These are phyloP conservation scores for Ilyonectria sp. DNA, from an alignment of 2,329 filamentous ascomycete species.

Conservation along the genomic window DNA sequence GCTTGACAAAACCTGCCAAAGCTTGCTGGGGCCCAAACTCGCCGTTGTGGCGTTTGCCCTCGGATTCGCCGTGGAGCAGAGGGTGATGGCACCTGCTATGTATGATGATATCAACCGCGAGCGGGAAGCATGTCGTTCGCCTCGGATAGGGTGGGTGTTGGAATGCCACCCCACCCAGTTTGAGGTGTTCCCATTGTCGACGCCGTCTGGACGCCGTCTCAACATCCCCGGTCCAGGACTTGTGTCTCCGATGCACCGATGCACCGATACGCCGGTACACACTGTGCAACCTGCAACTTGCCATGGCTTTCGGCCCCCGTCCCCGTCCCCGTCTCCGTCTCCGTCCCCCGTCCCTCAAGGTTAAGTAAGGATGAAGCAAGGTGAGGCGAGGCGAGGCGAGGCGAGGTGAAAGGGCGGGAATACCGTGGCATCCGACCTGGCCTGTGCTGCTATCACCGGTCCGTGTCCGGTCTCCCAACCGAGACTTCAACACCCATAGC, in stretches of 20 bases:
- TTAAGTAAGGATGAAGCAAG: conserved; percentile 14
- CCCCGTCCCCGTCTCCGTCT: background rate
- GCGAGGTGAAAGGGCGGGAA: conserved; percentile 10
- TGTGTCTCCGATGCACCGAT: conserved; percentile 11
- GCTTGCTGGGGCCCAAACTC: conserved; percentile 11
- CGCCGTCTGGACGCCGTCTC: conserved; percentile 40
- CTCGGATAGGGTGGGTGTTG: conserved; percentile 35
- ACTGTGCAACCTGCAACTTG: conserved; percentile 6
- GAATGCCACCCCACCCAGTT: conserved; percentile 41
- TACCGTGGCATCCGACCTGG: conserved; percentile 5
- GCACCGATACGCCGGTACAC: conserved; percentile 1
- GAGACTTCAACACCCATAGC: conserved; percentile 11
- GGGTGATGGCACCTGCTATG: background rate
- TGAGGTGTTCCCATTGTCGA: conserved; percentile 38
- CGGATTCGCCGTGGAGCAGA: conserved; percentile 11
- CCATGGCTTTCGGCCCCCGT: background rate
- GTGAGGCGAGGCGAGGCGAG: conserved; percentile 23
- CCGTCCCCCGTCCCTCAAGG: background rate
- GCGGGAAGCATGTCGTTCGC: conserved; percentile 12
- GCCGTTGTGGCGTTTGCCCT: conserved; percentile 25
- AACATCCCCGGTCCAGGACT: conserved; percentile 23
- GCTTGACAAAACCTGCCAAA: conserved; percentile 5
- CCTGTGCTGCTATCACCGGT: conserved; percentile 8
- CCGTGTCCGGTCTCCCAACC: conserved; percentile 12
- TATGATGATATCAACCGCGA: conserved; percentile 15